These are phyloP conservation scores for Nicotiana obtusifolia DNA, from an alignment of 257 asterid species.

Conservation along the genomic window DNA sequence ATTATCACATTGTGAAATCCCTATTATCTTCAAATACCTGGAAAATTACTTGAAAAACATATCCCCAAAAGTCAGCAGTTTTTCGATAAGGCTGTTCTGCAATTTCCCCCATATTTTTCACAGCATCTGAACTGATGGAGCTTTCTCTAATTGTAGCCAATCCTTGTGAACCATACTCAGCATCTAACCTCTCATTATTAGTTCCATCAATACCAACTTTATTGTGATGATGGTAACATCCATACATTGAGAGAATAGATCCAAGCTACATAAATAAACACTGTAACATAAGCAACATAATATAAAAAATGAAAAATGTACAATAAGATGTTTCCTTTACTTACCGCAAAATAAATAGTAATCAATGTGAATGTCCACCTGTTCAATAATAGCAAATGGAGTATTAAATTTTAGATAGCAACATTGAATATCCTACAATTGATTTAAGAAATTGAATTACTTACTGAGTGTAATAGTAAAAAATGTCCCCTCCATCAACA, in stretches of 20 bases:
- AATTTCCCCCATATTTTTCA: slow-evolving; percentile 24
- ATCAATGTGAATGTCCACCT: slow-evolving; percentile 91
- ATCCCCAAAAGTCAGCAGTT: slow-evolving; percentile 66
- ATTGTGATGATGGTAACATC: slow-evolving; percentile 45
- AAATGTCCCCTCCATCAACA: slow-evolving; percentile 65
- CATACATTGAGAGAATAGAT: slow-evolving; percentile 66
- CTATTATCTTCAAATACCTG: slow-evolving; percentile 37
- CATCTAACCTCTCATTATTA: slow-evolving; percentile 30
- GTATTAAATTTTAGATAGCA: background rate
- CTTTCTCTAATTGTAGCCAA: slow-evolving; percentile 9
- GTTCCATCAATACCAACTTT: slow-evolving; percentile 18
- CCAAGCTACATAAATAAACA: slow-evolving; percentile 52
- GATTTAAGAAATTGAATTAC: slow-evolving; percentile 9
- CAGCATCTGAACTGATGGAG: slow-evolving; percentile 12
- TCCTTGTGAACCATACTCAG: slow-evolving; percentile 35
- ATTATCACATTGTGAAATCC: no score
- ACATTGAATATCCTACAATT: no score
- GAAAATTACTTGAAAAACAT: slow-evolving; percentile 70
- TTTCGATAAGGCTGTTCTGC: slow-evolving; percentile 32
- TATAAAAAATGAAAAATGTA: background rate
- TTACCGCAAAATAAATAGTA: slow-evolving; percentile 83
- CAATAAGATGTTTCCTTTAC: slow-evolving; percentile 1
- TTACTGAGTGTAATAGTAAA: slow-evolving; percentile 92
- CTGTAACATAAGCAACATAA: background rate
- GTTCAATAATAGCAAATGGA: slow-evolving; percentile 11